phyloP scores from a whole-genome alignment of 1,284 basidiomycete genomes.

The Heterobasidion annosum region DNA sequence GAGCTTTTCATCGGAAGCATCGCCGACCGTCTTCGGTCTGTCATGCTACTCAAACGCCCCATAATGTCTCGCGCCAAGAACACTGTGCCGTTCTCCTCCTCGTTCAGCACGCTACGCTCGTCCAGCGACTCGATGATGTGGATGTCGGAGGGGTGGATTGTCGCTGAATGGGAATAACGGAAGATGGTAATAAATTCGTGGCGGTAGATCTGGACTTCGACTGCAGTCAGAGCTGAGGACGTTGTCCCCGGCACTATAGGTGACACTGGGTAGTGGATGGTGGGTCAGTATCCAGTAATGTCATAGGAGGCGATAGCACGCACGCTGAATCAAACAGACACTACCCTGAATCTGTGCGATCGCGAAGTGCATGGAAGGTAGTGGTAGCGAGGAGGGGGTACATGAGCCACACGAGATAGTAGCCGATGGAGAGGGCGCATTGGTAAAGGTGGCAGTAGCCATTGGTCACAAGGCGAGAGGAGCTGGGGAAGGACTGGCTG shows the following conservation, averaged over 20 bases:
- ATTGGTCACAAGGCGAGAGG: not conserved
- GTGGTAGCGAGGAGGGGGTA: not conserved
- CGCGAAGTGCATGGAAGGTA: slow-evolving; percentile 18
- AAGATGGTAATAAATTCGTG: slow-evolving; percentile 34
- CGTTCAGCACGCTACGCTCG: slow-evolving; percentile 12
- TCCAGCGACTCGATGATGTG: slow-evolving; percentile 14
- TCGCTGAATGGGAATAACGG: slow-evolving; percentile 27
- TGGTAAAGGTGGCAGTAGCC: not conserved
- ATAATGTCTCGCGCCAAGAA: slow-evolving; percentile 17
- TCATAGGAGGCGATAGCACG: slow-evolving; percentile 1
- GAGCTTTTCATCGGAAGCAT: not conserved
- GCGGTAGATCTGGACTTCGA: slow-evolving; percentile 25
- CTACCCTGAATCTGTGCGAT: slow-evolving; percentile 24
- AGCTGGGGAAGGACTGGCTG: too few species aligned
- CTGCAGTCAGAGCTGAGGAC: slow-evolving; percentile 21
- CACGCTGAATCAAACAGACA: slow-evolving; percentile 29
- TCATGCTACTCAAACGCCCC: slow-evolving; percentile 4
- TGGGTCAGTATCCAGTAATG: not conserved
- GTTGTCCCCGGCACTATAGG: slow-evolving; percentile 12
- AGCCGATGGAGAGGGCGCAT: not conserved
- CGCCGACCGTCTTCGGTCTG: not conserved
- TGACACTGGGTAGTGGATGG: slow-evolving; percentile 11
- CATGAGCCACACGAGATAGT: not conserved
- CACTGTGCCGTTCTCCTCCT: slow-evolving; percentile 17
- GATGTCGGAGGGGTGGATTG: slow-evolving; percentile 24